Evolutionary conservation across 106 monocot genomes (phyloP).

Genomic region (Dioscorea dumetorum): DNA sequence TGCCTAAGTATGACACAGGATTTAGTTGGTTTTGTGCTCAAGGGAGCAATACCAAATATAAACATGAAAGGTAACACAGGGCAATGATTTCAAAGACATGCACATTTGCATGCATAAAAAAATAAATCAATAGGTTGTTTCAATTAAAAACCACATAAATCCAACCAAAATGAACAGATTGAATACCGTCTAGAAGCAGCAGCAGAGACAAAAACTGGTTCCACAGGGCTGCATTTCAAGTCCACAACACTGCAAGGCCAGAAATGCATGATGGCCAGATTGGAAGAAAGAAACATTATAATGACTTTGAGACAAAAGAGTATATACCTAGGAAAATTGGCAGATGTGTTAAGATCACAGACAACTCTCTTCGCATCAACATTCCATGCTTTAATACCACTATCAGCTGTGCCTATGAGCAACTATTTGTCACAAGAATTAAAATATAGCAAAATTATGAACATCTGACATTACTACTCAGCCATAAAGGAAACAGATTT

Average conservation of each 20-base stretch:
- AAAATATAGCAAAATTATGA: constrained; percentile 13
- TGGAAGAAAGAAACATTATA: neutral
- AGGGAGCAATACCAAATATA: neutral
- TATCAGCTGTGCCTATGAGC: constrained; percentile 92
- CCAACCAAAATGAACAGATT: neutral
- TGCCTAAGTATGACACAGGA: constrained; percentile 21
- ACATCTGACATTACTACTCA: neutral
- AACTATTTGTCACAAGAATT: constrained; percentile 62
- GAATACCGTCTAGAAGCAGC: constrained; percentile 86
- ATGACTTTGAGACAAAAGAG: neutral
- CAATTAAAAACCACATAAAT: too few species aligned
- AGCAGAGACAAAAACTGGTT: constrained; percentile 95
- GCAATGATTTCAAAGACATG: too few species aligned
- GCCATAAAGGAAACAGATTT: neutral
- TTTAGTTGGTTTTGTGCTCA: neutral
- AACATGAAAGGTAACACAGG: neutral
- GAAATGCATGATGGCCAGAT: neutral
- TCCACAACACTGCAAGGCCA: constrained; percentile 58
- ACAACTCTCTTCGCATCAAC: constrained; percentile 99
- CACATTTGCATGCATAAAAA: too few species aligned
- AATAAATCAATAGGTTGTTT: too few species aligned
- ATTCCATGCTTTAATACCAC: constrained; percentile 99
- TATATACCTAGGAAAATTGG: constrained; percentile 75
- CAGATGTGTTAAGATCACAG: constrained; percentile 77
- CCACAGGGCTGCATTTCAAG: constrained; percentile 92